Evolutionary conservation across 495 filamentous ascomycete species (phyloP).

Genomic region (Talaromyces wortmannii): DNA sequence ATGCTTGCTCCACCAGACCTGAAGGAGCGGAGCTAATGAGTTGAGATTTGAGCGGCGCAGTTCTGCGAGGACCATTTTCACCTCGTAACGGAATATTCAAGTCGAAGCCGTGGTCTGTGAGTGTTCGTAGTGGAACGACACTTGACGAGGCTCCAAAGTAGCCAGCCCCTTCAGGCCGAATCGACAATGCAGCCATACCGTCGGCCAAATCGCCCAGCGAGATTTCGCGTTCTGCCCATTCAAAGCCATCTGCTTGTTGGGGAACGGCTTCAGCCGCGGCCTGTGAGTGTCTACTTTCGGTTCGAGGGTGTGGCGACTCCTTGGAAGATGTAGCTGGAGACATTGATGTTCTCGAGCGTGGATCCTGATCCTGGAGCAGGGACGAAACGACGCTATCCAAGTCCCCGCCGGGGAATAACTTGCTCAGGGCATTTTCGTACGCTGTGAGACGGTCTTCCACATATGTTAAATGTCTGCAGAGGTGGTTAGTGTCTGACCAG

Average conservation of each 20-base stretch:
- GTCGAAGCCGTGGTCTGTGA: constrained; percentile 40
- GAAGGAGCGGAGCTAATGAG: constrained; percentile 31
- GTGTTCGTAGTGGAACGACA: constrained; percentile 36
- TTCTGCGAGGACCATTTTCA: constrained; percentile 17
- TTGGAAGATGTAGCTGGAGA: constrained; percentile 21
- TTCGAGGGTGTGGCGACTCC: constrained; percentile 30
- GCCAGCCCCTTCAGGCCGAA: constrained; percentile 41
- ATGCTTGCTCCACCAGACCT: constrained; percentile 24
- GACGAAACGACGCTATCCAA: constrained; percentile 39
- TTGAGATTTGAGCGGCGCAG: constrained; percentile 4
- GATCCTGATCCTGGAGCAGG: constrained; percentile 34
- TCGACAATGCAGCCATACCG: constrained; percentile 47
- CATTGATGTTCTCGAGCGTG: constrained; percentile 16
- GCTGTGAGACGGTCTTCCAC: constrained; percentile 41
- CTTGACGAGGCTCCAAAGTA: constrained; percentile 45
- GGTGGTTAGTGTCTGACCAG: constrained; percentile 5
- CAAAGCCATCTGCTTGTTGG: constrained; percentile 44
- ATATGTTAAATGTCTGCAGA: constrained; percentile 36
- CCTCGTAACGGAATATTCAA: constrained; percentile 27
- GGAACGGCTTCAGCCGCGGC: constrained; percentile 38
- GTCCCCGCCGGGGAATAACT: constrained; percentile 38
- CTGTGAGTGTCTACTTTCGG: constrained; percentile 12
- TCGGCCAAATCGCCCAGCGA: constrained; percentile 38
- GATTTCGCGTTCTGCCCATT: constrained; percentile 43
- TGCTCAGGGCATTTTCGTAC: constrained; percentile 36